Percentiles rank a stretch among this genome's conserved stretches.
phyloP scores from a whole-genome alignment of 2,329 filamentous ascomycete genomes.

The Hortaea werneckii region DNA sequence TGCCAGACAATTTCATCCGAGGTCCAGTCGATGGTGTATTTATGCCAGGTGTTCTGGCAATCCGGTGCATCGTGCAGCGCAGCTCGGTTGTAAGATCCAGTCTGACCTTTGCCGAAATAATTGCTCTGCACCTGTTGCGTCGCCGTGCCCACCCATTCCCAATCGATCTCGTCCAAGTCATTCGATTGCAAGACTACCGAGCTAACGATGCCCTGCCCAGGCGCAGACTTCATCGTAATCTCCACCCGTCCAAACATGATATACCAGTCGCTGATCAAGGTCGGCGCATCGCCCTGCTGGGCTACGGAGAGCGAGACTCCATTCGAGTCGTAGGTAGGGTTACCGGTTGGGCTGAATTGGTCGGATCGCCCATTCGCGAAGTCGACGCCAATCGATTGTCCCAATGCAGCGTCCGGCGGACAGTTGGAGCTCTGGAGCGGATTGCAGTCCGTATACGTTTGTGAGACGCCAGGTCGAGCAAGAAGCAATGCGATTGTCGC shows the following conservation, averaged over 20 bases:
- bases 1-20: constrained; percentile 75
- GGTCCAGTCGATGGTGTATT: constrained; percentile 89
- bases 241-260: constrained; percentile 97
- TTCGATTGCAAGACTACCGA: constrained; percentile 87
- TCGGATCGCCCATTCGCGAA: constrained; percentile 69
- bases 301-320: constrained; percentile 75
- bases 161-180: constrained; percentile 88
- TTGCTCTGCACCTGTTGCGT: constrained; percentile 78
- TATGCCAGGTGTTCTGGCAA: constrained; percentile 70
- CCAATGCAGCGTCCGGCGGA: constrained; percentile 67
- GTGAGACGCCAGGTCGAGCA: constrained; percentile 32
- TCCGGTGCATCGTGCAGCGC: constrained; percentile 59
- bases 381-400: constrained; percentile 72
- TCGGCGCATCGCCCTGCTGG: constrained; percentile 70
- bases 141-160: constrained; percentile 85
- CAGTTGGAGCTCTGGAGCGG: constrained; percentile 50
- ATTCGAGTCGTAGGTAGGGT: constrained; percentile 61
- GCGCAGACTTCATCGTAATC: constrained; percentile 72
- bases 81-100: constrained; percentile 75
- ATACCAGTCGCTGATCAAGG: constrained; percentile 85
- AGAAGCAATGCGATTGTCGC: constrained; percentile 30
- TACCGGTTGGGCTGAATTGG: constrained; percentile 63
- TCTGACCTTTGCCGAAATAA: constrained; percentile 91
- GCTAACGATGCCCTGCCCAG: constrained; percentile 85
- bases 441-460: constrained; percentile 49